Evolutionary conservation across 345 rosid genomes (phyloP), one percentile per base, ranked within the genome.

Genomic region (Pistacia integerrima): DNA sequence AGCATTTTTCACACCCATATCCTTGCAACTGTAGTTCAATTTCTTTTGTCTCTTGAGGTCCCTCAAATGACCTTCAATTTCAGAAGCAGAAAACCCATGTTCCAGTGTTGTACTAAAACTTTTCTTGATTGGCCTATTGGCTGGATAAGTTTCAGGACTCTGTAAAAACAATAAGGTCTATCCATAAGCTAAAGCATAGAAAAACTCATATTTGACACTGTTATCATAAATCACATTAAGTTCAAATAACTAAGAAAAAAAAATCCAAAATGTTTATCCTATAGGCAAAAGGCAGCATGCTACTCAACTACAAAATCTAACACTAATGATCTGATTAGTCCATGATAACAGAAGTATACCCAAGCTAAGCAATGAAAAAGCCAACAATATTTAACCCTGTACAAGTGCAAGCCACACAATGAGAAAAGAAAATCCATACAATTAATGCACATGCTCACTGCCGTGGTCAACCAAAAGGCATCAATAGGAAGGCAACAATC

Each of bases 21-120:
- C 78, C 75, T 41, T 22, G 65, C 73, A 62, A 38, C 55, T 80
- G 67, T 83, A 80, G 73, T 77, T 72, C 80, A 86, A 69, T 17
- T 80, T 82, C 82, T 87, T 93, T 74, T 80, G 92, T 56, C 91
- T 88, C 83, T 87, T 93, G 56, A 79, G 74, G 18, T 85, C 86
- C 49, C 76, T 77, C 46, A 73, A 70, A 82, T 79, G 80, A 73
- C 72, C 83, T 57, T 81, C 91, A 70, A 73, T 79, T 74, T 69
- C 87, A 78, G 82, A 80, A 35, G 77, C 65, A 64, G 80, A 81
- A 74, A 62, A 72, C 38, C 38, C 80, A 79, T 73, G 81, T 38
- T 84, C 81, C 56, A 78, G 67, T 35, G 76, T 67, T 71, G 54
- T 64, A 49, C 38, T 73, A 64, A 64, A 56, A 75, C 44, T 83